Evolutionary conservation across 306 rosid species (phyloP).

Genomic region (Inga leiocalycina): DNA sequence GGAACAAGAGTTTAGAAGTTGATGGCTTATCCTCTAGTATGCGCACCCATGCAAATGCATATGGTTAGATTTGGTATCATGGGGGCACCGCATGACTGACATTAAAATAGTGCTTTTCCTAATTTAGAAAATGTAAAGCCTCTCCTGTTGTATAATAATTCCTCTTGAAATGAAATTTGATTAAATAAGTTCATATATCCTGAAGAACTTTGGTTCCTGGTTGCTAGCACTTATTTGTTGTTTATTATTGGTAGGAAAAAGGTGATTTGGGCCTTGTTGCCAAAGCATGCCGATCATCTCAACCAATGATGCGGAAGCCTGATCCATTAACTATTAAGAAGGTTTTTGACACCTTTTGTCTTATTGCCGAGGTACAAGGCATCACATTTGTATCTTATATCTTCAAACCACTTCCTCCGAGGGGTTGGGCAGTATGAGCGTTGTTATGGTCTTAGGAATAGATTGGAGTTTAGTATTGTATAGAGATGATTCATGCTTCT

Average conservation of each 20-base stretch:
- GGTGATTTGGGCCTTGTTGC: conserved; percentile 94
- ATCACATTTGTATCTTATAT: neutral
- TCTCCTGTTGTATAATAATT: no score
- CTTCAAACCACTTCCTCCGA: neutral
- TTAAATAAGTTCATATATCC: no score
- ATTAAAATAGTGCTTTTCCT: no score
- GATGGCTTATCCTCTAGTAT: no score
- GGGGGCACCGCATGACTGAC: no score
- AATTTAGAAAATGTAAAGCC: no score
- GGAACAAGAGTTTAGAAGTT: no score
- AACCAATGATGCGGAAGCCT: conserved; percentile 81
- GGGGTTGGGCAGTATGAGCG: neutral
- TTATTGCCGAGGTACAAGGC: conserved; percentile 71
- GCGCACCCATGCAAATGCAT: no score
- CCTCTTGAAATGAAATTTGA: no score
- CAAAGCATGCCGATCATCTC: conserved; percentile 76
- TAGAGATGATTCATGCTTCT: neutral
- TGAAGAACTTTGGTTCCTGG: no score
- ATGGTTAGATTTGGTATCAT: no score
- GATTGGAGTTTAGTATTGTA: neutral
- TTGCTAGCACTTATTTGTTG: neutral
- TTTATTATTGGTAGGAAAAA: conserved; percentile 48
- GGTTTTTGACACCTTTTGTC: conserved; percentile 74
- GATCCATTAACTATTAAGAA: conserved; percentile 73
- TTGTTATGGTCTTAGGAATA: conserved; percentile 2